Evolutionary conservation across 495 filamentous ascomycete species (phyloP).

Genomic region (Durotheca rogersii): DNA sequence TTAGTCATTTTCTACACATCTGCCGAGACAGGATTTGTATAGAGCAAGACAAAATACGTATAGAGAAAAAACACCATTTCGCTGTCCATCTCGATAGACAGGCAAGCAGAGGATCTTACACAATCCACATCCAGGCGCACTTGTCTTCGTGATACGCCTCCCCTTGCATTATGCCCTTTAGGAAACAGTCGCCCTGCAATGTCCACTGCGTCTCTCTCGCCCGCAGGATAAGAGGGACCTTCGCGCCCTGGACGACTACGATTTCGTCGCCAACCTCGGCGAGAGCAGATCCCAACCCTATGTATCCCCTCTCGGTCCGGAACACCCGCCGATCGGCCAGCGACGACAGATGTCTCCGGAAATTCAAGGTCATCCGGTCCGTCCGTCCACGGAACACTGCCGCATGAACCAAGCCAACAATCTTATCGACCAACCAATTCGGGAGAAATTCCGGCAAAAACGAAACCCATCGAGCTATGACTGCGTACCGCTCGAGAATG

Average conservation of each 20-base stretch:
- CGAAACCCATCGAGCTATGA: slow-evolving; percentile 13
- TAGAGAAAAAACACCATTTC: no score
- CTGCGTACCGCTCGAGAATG: slow-evolving; percentile 17
- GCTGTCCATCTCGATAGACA: no score
- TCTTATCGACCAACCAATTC: slow-evolving; percentile 15
- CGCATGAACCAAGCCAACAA: slow-evolving; percentile 11
- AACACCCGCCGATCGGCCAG: slow-evolving; percentile 26
- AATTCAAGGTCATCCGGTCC: slow-evolving; percentile 23
- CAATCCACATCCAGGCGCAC: slow-evolving; percentile 18
- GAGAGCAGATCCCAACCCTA: slow-evolving; percentile 24
- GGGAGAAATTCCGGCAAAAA: slow-evolving; percentile 10
- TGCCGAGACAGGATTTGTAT: no score
- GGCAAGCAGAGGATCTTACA: no score
- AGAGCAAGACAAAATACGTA: no score
- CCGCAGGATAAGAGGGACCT: slow-evolving; percentile 20
- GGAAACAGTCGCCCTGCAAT: slow-evolving; percentile 26
- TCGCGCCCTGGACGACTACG: slow-evolving; percentile 25
- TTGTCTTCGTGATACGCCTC: slow-evolving; percentile 24
- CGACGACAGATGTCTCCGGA: slow-evolving; percentile 19
- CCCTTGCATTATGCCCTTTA: slow-evolving; percentile 26
- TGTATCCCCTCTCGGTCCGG: slow-evolving; percentile 22
- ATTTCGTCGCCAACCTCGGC: slow-evolving; percentile 20
- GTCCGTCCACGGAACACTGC: slow-evolving; percentile 13
- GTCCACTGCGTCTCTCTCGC: slow-evolving; percentile 13
- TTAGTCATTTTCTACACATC: no score